Evolutionary conservation across 805 yeast species (phyloP).

Genomic region (Maudiozyma barnettii): DNA sequence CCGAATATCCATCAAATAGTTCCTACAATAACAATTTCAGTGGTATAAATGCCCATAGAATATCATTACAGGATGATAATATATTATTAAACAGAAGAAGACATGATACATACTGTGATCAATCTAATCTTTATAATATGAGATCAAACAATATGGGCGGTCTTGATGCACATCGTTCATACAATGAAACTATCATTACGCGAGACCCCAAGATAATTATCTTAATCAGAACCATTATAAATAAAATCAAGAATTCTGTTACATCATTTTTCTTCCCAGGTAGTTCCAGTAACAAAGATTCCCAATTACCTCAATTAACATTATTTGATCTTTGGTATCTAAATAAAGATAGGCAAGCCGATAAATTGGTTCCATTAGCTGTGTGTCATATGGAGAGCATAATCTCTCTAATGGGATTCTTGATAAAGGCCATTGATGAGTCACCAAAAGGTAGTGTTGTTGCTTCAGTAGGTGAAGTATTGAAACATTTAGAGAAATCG

Average conservation of each 20-base stretch:
- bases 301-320: conserved; percentile 11
- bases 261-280: conserved; percentile 22
- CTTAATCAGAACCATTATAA: conserved; percentile 8
- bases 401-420: conserved; percentile 43
- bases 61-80: conserved; percentile 18
- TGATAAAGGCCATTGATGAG: conserved; percentile 49
- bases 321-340: conserved; percentile 22
- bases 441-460: conserved; percentile 48
- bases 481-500: conserved; percentile 51
- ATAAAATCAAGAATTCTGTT: conserved; percentile 7
- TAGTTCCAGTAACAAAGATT: not conserved
- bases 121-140: not conserved
- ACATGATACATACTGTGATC: not conserved
- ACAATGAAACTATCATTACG: conserved; percentile 20
- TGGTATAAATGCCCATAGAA: conserved; percentile 10
- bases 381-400: conserved; percentile 59
- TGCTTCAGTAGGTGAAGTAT: conserved; percentile 46
- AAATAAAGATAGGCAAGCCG: conserved; percentile 42
- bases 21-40: not conserved
- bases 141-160: not conserved
- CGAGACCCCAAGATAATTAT: conserved; percentile 19
- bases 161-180: conserved; percentile 5
- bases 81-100: conserved; percentile 9
- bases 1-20: not conserved
- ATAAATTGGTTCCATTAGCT: conserved; percentile 51